Evolutionary conservation across 129 eudicot genomes (phyloP), one percentile per base, ranked within the genome.

Genomic region (Saposhnikovia divaricata): DNA sequence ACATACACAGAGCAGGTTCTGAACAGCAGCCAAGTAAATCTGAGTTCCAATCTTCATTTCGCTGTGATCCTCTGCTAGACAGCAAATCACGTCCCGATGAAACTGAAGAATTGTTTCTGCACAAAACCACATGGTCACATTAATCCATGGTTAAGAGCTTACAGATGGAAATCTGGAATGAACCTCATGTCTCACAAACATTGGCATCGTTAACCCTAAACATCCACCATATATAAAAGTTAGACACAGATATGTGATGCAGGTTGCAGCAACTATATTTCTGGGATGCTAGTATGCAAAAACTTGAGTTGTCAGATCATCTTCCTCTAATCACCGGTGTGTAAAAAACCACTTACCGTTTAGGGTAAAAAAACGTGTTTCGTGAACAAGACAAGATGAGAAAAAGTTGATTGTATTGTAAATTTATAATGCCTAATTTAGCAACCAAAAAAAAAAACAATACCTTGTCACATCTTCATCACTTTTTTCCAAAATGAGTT

Each of bases 11-110:
- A 76, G 85, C 83, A 81, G 99, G 99, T 80, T 90, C 97, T 70
- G 98, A 89, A 85, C 98, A 96, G 79, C 99, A 96, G 80, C 93
- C 99, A 27, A 96, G 98, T 74, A 96, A 83, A 89, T 96, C 99
- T 6, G 95, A 86, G 83, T 96, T 94, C 99, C 99, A 96, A 61
- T 96, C 98, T 28, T 87, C 89, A 19, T 77, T 53, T 13, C 84
- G 84, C 75, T 78, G 74, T 79, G 90, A 87, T 83, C 88, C 88
- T 82, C 81, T 82, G 75, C 84, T 83, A 77, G 94, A 84, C 27
- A 82, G 78, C 68, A 91, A 81, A 80, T 93, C 93, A 13, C 83
- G 90, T 71, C 80, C 89, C 39, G 91, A 90, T 83, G 96, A 82
- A 84, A 85, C 85, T 37, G 92, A 85, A 82, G 97, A 85, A 5